These are phyloP conservation scores for Globisporangium uncinulatum DNA, from an alignment of 352 stramenopile genomes.

Conservation along the genomic window DNA sequence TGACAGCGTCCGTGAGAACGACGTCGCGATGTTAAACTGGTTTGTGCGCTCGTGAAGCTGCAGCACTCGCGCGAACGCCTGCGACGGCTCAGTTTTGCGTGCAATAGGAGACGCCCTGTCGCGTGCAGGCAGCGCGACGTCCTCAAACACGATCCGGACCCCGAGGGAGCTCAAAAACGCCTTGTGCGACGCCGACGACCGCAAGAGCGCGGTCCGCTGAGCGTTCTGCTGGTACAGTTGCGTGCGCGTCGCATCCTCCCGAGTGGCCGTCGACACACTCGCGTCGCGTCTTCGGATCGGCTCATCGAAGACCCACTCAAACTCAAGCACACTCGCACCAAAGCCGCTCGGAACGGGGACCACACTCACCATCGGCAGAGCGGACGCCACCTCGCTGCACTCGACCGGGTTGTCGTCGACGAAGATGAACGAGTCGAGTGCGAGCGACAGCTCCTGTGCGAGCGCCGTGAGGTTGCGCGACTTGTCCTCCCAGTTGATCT, in stretches of 20 bases:
- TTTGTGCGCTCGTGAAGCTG: constrained; percentile 74
- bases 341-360: constrained; percentile 42
- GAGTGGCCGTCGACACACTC: not conserved
- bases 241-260: constrained; percentile 46
- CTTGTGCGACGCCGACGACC: constrained; percentile 26
- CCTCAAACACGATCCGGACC: constrained; percentile 64
- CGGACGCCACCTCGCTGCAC: constrained; percentile 48
- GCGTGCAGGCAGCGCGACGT: constrained; percentile 9
- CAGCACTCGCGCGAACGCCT: constrained; percentile 31
- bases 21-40: constrained; percentile 64
- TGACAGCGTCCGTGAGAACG: constrained; percentile 37
- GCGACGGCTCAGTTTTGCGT: not conserved
- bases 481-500: constrained; percentile 59
- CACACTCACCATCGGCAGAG: constrained; percentile 42
- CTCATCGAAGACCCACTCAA: constrained; percentile 52
- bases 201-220: constrained; percentile 27
- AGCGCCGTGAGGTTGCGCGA: constrained; percentile 52
- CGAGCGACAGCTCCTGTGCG: constrained; percentile 44
- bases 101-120: not conserved
- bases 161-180: constrained; percentile 63
- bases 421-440: constrained; percentile 63
- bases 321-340: constrained; percentile 22
- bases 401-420: constrained; percentile 71
- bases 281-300: constrained; percentile 5
- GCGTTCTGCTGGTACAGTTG: constrained; percentile 54